Conservation (phyloP, 441 rosid genomes). For the Hura crepitans region DNA sequence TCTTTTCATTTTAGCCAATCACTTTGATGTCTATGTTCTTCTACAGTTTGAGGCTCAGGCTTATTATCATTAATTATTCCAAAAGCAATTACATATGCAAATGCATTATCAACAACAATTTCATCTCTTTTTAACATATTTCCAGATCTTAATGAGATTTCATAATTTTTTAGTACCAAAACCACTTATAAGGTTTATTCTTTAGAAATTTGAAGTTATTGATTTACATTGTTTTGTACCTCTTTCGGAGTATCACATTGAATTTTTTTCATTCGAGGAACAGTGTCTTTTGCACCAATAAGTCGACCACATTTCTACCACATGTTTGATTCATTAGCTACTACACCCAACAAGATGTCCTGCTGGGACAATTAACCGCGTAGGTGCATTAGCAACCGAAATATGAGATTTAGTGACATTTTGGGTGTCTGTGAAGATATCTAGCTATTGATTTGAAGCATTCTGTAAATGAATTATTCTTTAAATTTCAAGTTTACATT, state of each 20-base stretch:
- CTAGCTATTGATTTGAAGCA: no score
- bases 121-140: background rate
- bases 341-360: no score
- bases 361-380: no score
- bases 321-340: no score
- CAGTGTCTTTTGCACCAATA: background rate
- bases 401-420: no score
- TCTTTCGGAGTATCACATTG: no score
- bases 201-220: background rate
- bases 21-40: no score
- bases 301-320: background rate
- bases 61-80: background rate
- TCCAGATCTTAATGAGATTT: background rate
- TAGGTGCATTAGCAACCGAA: no score
- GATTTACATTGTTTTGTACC: no score
- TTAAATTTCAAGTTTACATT: background rate
- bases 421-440: no score
- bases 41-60: background rate
- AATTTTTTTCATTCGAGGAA: background rate
- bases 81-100: no score
- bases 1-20: no score
- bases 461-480: background rate
- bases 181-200: background rate
- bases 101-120: background rate
- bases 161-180: background rate